Base-by-base conservation (phyloP, 2,329 filamentous ascomycete species). In the Hymenoscyphus repandus region DNA sequence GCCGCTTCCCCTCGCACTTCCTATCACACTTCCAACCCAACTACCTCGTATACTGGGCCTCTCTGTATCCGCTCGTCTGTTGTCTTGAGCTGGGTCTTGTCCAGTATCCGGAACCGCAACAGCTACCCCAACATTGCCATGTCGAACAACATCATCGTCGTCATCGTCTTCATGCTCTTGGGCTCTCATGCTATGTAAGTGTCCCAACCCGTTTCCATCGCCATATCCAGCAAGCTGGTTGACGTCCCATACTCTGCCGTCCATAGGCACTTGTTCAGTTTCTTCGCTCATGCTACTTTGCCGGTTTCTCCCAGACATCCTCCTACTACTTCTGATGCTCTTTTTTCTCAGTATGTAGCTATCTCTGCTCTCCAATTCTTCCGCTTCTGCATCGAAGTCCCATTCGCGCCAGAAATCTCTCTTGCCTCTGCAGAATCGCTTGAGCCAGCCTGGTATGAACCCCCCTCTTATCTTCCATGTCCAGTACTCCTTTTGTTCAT, bases 401-500 rank as follows among this genome's bases (percentile, higher is more conserved):
- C 53, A 61, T n/a, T 61, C 58, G 10, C 53, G 43, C 58, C 58
- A 61, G 36, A 61, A 61, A 39, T 60, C 56, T 27, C 46, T 47
- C 47, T 61, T 61, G n/a, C 57, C 88, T 32, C 71, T 70, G 0
- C 69, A 64, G 5, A 86, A 70, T 36, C 88, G 78, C 50, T 74
- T 71, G 51, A 88, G 64, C 88, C 88, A 95, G 0, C 79, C 80
- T 0, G 88, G 88, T 34, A 90, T 68, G 45, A 93, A 70, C 1
- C 88, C 88, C 13, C 88, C 88, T 1, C 83, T 79, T 30, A 91
- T 77, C 62, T 79, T 82, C 72, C 83, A 92, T 0, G 86, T 88
- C 90, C 89, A 95, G 9, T 76, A 79, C 52, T 93, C 89, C 67
- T 89, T 88, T 62, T 85, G 74, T 6, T 86, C 77, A 69, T 89